Evolutionary conservation across 2,329 filamentous ascomycete species (phyloP), one percentile per base, ranked within the genome.

Genomic region (Diaporthe sp.): DNA sequence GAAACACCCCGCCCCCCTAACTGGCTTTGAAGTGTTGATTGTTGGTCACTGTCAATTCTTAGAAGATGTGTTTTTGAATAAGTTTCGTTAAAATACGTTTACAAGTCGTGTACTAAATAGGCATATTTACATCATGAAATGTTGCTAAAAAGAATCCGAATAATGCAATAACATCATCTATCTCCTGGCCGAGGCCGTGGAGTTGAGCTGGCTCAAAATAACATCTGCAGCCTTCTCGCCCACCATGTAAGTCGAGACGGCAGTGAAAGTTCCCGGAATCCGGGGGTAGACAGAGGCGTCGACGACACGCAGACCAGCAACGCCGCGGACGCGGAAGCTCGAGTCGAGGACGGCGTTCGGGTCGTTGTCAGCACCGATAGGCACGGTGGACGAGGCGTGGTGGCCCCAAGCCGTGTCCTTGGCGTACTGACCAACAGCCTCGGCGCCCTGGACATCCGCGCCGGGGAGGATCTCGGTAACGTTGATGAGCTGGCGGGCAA

Each of bases 351-450:
- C 70, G 17, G 70, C 70, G 22, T 38, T 28, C 9, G 58, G 58
- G 57, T 72, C 70, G 45, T 15, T 33, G 19, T 50, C 58, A 8
- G 70, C 45, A 12, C 70, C 70, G 42, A 72, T 72, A 40, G 70
- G 70, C 10, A 42, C 40, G 30, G 70, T 72, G 40, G 54, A 72
- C 28, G 54, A 72, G 38, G 70, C 70, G 57, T 72, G 70, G 57
- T 72, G 70, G 28, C 70, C 70, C 70, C 70, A 72, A 17, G 70
- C 57, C 3, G 45, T 61, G 57, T 72, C 57, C n/a, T 47, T 60
- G 19, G 61, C 52, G 45, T 52, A 61, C 70, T 72, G 52, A n/a
- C 61, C 61, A 42, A 72, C 33, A 4, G 55, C 57, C 57, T 66
- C 57, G 17, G 28, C 40, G 19, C n/a, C 45, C 42, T 50, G 45